Base-by-base conservation (phyloP, 768 basidiomycete species). In the Coprinellus micaceus region DNA sequence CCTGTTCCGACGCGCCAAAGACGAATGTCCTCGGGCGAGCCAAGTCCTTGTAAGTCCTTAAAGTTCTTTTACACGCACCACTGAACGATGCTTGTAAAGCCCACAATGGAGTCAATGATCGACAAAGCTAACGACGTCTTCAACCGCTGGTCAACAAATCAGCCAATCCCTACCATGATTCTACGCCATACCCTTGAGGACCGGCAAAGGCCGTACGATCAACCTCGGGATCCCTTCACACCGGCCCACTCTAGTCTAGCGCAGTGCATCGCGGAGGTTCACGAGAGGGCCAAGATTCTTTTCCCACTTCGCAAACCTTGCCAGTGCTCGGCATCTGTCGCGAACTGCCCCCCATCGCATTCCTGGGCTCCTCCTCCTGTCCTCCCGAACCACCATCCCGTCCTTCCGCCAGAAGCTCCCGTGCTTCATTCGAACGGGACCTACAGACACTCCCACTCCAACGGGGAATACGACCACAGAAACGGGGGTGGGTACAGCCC, bases 71-170 rank as follows among this genome's bases (percentile, higher is more conserved):
- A 7, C 58, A 7, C 33, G 46, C 25, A 56, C 30, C 57, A 53
- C 53, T 30, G 44, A 24, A 57, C 52, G 26, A 29, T 36, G 46
- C 15, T 47, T 46, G 13, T 29, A 44, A 44, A 81, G 79, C 77
- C 77, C 12, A 72, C 78, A 25, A 66, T 80, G 43, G 77, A 80
- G 61, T 71, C 73, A 1, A 78, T 80, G 77, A 75, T 80, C 50
- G 76, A 74, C 55, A 80, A 78, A 59, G 74, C 80, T n/a, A 79
- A 75, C 57, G 69, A 74, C 62, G 77, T 78, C 47, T 79, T 79
- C 61, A 71, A 70, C 51, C 72, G 74, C 2, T 82, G 80, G 80
- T 71, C 70, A 3, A 69, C 70, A 19, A 75, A 75, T 22, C 75
- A 77, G 61, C 77, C 79, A 49, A 64, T 77, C 19, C 74, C 73